Base-by-base conservation (phyloP, 2,329 filamentous ascomycete species). In the Rhexocercosporidium sp. region DNA sequence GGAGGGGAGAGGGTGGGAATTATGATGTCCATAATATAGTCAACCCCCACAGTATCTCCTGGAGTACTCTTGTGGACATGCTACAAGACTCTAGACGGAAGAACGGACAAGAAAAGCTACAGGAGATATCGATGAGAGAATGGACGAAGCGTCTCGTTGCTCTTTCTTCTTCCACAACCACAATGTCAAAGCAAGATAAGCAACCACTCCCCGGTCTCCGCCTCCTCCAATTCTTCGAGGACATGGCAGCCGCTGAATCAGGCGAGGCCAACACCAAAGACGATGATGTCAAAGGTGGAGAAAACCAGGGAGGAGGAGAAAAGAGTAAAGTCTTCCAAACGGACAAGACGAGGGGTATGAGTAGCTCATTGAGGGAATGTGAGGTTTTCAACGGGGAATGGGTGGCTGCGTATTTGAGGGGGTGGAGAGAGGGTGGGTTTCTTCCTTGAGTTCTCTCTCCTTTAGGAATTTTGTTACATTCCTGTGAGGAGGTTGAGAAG, bases 11-110 rank as follows among this genome's bases (percentile, higher is more conserved):
- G 7, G 18, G 41, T 39, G 53, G 29, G 2, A 57, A 47, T 7
- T 73, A 75, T 47, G 20, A 56, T 1, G 70, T 75, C 22, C 71
- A 74, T 34, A 76, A 76, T n/a, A 75, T 76, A 18, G 66, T 69
- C 14, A 76, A 76, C 54, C 73, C 74, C 0, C 18, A 66, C 8
- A 62, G 68, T 1, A 69, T 75, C 2, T 20, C 69, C 1, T 76
- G 73, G 73, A 18, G 31, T 0, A 18, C 29, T 0, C 64, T 76
- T 1, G 41, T 76, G 0, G 25, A 39, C 0, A 71, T 74, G 65
- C 56, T 75, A 0, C 59, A 68, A 49, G 14, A n/a, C n/a, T 37
- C 59, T 20, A 34, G 25, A 29, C 14, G 18, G 6, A 20, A 39
- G 12, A 51, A 51, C n/a, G 27, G 39, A 54, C 22, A 41, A 29